Evolutionary conservation across 371 early-diverging fungal genomes (phyloP), one percentile per base, ranked within the genome.

Genomic region (Actinomucor elegans): DNA sequence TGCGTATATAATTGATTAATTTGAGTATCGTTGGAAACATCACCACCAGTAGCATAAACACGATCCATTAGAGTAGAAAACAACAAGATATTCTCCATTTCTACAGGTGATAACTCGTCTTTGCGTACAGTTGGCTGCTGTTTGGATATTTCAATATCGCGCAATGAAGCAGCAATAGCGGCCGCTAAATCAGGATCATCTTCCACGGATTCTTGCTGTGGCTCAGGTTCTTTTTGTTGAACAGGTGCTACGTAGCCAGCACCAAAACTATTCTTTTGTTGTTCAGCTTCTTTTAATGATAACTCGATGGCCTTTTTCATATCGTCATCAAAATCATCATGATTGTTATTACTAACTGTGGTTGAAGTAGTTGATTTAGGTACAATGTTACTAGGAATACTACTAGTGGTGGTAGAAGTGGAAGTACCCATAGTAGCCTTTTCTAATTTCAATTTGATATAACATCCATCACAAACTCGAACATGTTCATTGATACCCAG

Each of bases 381-480:
- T 5, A 31, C 11, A 43, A 15, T 26, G 17, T 26, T 17, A 8
- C 15, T 14, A 43, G 43, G 28, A n/a, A n/a, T n/a, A n/a, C n/a
- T n/a, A n/a, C n/a, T n/a, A n/a, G 7, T 36, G 36, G 15, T 36
- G 31, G 48, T n/a, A n/a, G 32, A 34, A 21, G 43, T 38, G 10
- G 37, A n/a, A 36, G 52, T 41, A 12, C 38, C 34, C 18, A 40
- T 43, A 20, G 46, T 44, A 4, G 53, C 69, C 35, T 66, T 73
- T 11, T 79, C 72, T 52, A 85, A 73, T 50, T 83, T 87, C 21
- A 79, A 66, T 46, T 83, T 84, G 43, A 85, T 75, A 60, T 84
- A 87, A 65, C 98, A 98, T 5, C 88, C 85, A 66, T 96, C 95
- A 63, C 98, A 98, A 5, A 97, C 96, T 28, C 98, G 87, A 4